Base-by-base conservation (phyloP, 2,329 filamentous ascomycete genomes). In the Triangularia setosa region DNA sequence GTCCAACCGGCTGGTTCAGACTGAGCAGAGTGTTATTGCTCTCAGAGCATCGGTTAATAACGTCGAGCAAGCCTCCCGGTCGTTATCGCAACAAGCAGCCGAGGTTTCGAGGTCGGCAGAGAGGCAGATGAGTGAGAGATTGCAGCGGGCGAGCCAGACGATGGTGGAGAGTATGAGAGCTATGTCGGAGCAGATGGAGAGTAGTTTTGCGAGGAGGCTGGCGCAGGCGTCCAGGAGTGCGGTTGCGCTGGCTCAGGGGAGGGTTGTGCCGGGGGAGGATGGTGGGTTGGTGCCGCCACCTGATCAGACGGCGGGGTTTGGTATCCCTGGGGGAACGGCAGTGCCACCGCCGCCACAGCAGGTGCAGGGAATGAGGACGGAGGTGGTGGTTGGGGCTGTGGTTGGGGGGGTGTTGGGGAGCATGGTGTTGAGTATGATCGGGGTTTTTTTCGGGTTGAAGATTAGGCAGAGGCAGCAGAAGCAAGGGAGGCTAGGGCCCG, bases 381-480 rank as follows among this genome's bases (percentile, higher is more conserved):
- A 76, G 3, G 77, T 78, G 2, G 73, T 80, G 1, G 78, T 79
- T 0, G 65, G 80, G 4, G 78, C 77, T 9, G 75, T 81, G 18
- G 76, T 80, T 3, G 78, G 75, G 14, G 77, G 76, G 57, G 76
- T 80, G 33, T 71, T 80, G 58, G 79, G 75, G n/a, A 77, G 77
- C 2, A 74, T 77, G 1, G 69, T 81, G 21, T 70, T 81, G 30
- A 79, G 76, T 0, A 74, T 79, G 3, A 58, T 75, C 2, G 71
- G 73, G 25, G 77, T 78, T 64, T 77, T 76, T 44, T 68, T 78
- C 18, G 71, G 79, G 25, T 65, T 74, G 11, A 74, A 76, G 33
- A 72, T 69, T 61, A 64, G 71, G 40, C 65, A 68, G 52, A 70
- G 70, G 28, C 71, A 72, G 63, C 64, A 65, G 12, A 66, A 61